Conservation (phyloP, 768 basidiomycete species). For the Agaricus sinodeliciosus region DNA sequence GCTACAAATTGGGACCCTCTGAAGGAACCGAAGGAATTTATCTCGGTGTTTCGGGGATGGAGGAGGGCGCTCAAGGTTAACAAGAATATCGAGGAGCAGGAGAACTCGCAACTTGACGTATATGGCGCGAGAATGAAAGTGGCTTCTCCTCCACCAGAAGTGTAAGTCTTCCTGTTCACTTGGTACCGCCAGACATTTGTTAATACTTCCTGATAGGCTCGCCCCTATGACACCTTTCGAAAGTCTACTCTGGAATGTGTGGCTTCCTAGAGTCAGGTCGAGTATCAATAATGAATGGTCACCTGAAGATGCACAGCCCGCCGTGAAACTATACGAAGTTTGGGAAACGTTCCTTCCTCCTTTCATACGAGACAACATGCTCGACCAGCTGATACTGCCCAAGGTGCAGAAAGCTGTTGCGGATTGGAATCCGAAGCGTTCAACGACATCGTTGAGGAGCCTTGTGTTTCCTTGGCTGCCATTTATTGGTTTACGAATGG, state of each 20-base stretch:
- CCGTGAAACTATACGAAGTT: slow-evolving; percentile 76
- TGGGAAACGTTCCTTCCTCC: slow-evolving; percentile 86
- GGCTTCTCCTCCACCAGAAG: slow-evolving; percentile 29
- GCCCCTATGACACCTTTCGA: slow-evolving; percentile 90
- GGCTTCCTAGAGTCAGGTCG: slow-evolving; percentile 93
- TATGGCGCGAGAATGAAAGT: slow-evolving; percentile 42
- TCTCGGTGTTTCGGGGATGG: slow-evolving; percentile 66
- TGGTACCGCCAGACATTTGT: neutral
- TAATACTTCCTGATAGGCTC: slow-evolving; percentile 32
- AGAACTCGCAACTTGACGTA: slow-evolving; percentile 42
- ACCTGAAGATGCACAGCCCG: slow-evolving; percentile 64
- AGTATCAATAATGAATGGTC: slow-evolving; percentile 94
- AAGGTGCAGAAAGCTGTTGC: slow-evolving; percentile 82
- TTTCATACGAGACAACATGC: slow-evolving; percentile 90
- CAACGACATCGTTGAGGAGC: slow-evolving; percentile 55
- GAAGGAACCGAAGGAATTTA: slow-evolving; percentile 59
- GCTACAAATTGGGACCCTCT: slow-evolving; percentile 81
- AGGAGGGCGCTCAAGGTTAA: slow-evolving; percentile 59
- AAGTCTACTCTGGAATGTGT: slow-evolving; percentile 87
- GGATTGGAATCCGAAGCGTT: slow-evolving; percentile 71
- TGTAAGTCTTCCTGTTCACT: slow-evolving; percentile 6
- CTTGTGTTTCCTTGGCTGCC: slow-evolving; percentile 97
- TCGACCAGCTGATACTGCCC: slow-evolving; percentile 93
- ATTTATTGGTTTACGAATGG: slow-evolving; percentile 74
- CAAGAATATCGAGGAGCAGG: slow-evolving; percentile 29